Conservation (phyloP, 225 moss, liverwort and hornwort species). For the Neckera pumila region DNA sequence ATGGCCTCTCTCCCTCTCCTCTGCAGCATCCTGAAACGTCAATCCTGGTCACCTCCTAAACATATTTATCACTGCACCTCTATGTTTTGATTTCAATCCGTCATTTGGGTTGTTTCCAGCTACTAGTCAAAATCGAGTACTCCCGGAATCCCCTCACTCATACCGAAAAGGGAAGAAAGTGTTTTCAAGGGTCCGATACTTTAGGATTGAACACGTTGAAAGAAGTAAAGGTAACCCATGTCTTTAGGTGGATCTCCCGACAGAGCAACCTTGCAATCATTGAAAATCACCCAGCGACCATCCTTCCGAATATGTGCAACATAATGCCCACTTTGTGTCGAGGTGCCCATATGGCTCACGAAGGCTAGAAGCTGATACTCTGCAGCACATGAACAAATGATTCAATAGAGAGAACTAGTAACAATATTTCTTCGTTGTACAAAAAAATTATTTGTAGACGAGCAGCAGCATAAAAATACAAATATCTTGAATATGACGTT, state of each 20-base stretch:
- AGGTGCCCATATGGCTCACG: slow-evolving; percentile 98
- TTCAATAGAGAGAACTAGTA: background rate
- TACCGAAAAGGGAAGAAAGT: background rate
- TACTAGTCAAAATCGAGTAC: slow-evolving; percentile 10
- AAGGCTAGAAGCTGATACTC: slow-evolving; percentile 92
- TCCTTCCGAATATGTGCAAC: slow-evolving; percentile 80
- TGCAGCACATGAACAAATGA: slow-evolving; percentile 17
- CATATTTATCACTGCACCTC: background rate
- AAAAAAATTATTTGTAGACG: background rate
- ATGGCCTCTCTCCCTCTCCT: background rate
- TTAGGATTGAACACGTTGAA: slow-evolving; percentile 59
- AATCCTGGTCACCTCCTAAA: background rate
- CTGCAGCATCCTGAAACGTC: background rate
- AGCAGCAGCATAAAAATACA: background rate
- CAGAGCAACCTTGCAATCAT: slow-evolving; percentile 90
- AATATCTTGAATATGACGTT: background rate
- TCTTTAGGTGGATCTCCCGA: slow-evolving; percentile 99
- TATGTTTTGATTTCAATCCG: background rate
- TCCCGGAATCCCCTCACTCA: background rate
- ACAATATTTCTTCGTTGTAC: background rate
- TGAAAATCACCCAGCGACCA: slow-evolving; percentile 89
- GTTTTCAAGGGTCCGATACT: background rate
- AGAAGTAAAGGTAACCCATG: slow-evolving; percentile 99
- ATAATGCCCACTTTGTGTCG: slow-evolving; percentile 96
- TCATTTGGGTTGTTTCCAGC: background rate